Evolutionary conservation across 2,329 filamentous ascomycete species (phyloP).

Genomic region (Botrytis hyacinthi): DNA sequence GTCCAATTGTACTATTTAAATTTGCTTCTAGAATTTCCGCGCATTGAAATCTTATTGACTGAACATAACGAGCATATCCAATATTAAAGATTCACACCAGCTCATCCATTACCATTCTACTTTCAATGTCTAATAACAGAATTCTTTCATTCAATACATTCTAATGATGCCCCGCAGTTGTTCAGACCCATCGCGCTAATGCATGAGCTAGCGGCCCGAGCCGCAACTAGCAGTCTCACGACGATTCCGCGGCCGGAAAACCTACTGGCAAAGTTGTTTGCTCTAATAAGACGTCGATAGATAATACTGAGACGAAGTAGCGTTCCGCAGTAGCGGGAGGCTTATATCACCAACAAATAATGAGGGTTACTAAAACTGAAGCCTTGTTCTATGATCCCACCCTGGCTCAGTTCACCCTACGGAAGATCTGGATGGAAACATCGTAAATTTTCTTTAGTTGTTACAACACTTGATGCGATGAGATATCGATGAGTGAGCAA

Average conservation of each 20-base stretch:
- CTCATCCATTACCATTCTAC: fast-evolving
- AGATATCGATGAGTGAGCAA: neutral
- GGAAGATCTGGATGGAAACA: neutral
- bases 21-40: fast-evolving
- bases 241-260: neutral
- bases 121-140: neutral
- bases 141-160: neutral
- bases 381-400: neutral
- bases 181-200: neutral
- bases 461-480: neutral
- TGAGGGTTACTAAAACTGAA: neutral
- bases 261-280: neutral
- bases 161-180: neutral
- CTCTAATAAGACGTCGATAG: neutral
- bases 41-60: neutral
- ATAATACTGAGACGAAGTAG: neutral
- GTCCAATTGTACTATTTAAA: neutral
- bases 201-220: neutral
- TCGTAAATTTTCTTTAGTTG: neutral
- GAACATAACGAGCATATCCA: neutral
- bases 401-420: neutral
- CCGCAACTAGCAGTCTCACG: neutral
- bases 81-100: neutral
- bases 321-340: neutral
- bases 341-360: neutral